These are phyloP conservation scores for Zangia roseola DNA, from an alignment of 768 basidiomycete genomes.

Conservation along the genomic window DNA sequence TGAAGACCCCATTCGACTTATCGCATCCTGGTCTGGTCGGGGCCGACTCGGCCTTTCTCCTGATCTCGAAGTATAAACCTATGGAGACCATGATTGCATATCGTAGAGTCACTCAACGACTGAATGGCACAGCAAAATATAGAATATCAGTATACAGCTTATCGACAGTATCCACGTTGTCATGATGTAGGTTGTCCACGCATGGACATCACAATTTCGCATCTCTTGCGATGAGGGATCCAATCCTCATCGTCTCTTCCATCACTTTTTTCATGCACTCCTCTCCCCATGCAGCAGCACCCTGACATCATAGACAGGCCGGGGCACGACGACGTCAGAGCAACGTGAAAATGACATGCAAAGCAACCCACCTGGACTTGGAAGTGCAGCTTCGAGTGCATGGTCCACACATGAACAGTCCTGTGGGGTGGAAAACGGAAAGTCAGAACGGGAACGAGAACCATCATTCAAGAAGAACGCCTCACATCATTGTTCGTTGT, in stretches of 20 bases:
- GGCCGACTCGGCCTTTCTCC: too few species aligned
- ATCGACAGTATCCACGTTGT: too few species aligned
- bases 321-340: neutral
- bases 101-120: too few species aligned
- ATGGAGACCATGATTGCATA: too few species aligned
- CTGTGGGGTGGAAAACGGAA: neutral
- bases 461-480: neutral
- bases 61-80: too few species aligned
- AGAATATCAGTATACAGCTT: too few species aligned
- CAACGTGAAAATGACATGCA: neutral
- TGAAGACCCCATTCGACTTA: too few species aligned
- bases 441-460: too few species aligned
- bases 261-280: conserved; percentile 13
- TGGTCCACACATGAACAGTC: conserved; percentile 15
- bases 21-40: too few species aligned
- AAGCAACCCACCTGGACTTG: conserved; percentile 13
- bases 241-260: conserved; percentile 19
- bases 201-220: too few species aligned
- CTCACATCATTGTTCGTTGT: conserved; percentile 10
- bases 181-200: too few species aligned
- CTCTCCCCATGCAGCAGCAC: conserved; percentile 21
- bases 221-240: conserved; percentile 6
- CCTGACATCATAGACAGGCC: conserved; percentile 5
- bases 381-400: conserved; percentile 16
- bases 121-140: too few species aligned